These are phyloP conservation scores for Coprinellus aureogranulatus DNA, from an alignment of 768 basidiomycete genomes.

Conservation along the genomic window DNA sequence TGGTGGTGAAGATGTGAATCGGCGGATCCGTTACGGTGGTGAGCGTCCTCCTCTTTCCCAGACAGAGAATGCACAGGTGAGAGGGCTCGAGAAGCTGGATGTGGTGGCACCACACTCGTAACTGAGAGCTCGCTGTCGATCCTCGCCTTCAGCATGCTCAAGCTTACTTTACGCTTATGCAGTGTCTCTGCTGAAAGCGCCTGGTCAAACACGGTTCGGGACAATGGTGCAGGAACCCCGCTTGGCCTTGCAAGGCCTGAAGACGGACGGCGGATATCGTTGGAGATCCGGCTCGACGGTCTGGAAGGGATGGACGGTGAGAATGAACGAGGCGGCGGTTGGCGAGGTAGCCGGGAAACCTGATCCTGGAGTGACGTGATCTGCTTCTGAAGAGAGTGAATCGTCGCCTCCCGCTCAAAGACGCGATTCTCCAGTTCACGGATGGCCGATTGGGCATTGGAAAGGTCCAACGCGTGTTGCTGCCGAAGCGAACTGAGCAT, in stretches of 20 bases:
- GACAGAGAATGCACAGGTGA: slow-evolving; percentile 50
- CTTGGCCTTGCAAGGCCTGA: slow-evolving; percentile 38
- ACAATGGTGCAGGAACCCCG: slow-evolving; percentile 38
- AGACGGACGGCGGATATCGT: slow-evolving; percentile 32
- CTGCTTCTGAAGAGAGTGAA: slow-evolving; percentile 68
- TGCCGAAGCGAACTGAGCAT: slow-evolving; percentile 68
- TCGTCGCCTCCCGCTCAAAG: slow-evolving; percentile 69
- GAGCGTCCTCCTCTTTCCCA: slow-evolving; percentile 8
- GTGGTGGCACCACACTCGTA: slow-evolving; percentile 29
- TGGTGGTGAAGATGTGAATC: slow-evolving; percentile 20
- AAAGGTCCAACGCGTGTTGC: slow-evolving; percentile 78
- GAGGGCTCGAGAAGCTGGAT: slow-evolving; percentile 51
- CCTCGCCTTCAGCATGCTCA: slow-evolving; percentile 88
- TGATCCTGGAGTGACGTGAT: slow-evolving; percentile 66
- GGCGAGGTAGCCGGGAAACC: slow-evolving; percentile 47
- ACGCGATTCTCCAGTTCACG: slow-evolving; percentile 70
- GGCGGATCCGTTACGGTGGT: no score
- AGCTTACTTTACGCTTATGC: slow-evolving; percentile 79
- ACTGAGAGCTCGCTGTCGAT: slow-evolving; percentile 74
- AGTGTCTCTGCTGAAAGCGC: slow-evolving; percentile 70
- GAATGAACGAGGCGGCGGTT: slow-evolving; percentile 42
- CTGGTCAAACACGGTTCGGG: slow-evolving; percentile 65
- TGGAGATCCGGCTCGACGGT: slow-evolving; percentile 41
- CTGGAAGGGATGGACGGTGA: slow-evolving; percentile 45
- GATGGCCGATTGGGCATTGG: slow-evolving; percentile 75